These are phyloP conservation scores for Dipsacomyces acuminosporus DNA, from an alignment of 371 early-diverging fungal species.

Conservation along the genomic window DNA sequence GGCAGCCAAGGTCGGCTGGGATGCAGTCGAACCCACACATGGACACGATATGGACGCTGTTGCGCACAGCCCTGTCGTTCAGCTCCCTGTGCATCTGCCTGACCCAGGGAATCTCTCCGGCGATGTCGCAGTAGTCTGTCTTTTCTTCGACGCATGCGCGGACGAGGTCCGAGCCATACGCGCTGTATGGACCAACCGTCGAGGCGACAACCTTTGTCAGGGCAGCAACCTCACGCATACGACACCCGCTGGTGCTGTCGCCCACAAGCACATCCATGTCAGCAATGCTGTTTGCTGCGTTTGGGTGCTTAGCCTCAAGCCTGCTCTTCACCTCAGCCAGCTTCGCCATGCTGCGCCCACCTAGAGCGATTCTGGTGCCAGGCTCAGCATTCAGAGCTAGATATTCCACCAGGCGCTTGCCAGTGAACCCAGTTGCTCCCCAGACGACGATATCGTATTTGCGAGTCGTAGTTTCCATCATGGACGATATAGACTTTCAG, in stretches of 20 bases:
- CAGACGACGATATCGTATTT: constrained; percentile 54
- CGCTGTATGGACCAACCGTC: constrained; percentile 69
- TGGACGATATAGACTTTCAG: no score
- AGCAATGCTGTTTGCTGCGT: constrained; percentile 3
- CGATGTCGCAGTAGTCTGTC: constrained; percentile 90
- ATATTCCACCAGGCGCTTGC: constrained; percentile 64
- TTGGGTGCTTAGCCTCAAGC: constrained; percentile 47
- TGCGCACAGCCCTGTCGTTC: constrained; percentile 61
- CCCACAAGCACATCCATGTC: constrained; percentile 57
- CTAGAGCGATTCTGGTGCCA: constrained; percentile 57
- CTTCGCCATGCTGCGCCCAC: constrained; percentile 64
- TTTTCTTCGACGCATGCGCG: constrained; percentile 72
- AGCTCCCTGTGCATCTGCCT: constrained; percentile 62
- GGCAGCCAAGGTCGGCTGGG: constrained; percentile 70
- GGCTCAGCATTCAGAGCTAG: constrained; percentile 44
- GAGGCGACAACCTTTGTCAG: constrained; percentile 74
- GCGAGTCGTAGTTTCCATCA: neutral
- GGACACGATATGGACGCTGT: constrained; percentile 69
- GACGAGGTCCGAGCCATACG: constrained; percentile 49
- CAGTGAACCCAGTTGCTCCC: constrained; percentile 89
- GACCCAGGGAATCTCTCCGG: constrained; percentile 79
- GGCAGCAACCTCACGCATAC: constrained; percentile 56
- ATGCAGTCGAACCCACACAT: constrained; percentile 92
- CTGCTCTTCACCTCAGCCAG: constrained; percentile 50
- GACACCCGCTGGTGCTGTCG: constrained; percentile 52